Conservation (phyloP, 2,329 filamentous ascomycete genomes). For the Beauveria sp. region DNA sequence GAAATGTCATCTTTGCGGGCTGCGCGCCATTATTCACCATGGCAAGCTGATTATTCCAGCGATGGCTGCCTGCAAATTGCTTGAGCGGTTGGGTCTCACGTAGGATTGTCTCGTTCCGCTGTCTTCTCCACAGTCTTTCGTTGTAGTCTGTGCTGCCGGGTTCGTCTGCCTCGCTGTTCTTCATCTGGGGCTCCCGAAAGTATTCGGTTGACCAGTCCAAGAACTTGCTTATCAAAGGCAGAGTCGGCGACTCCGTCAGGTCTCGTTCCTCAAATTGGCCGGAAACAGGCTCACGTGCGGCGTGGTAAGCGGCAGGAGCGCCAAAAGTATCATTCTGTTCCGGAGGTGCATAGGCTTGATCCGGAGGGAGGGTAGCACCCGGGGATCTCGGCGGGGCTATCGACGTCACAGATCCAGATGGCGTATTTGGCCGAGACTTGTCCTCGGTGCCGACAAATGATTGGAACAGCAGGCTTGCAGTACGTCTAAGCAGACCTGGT, state of each 20-base stretch:
- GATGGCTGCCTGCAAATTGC: constrained; percentile 72
- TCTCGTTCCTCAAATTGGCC: constrained; percentile 63
- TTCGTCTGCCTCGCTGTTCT: constrained; percentile 88
- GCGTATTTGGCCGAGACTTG: constrained; percentile 27
- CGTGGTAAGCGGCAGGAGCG: constrained; percentile 63
- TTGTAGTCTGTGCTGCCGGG: constrained; percentile 96
- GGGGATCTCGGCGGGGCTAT: constrained; percentile 21
- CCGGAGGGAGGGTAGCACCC: constrained; percentile 31
- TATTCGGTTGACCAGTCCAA: constrained; percentile 96
- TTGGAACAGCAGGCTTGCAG: constrained; percentile 55
- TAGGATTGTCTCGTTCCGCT: constrained; percentile 88
- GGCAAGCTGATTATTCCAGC: constrained; percentile 77
- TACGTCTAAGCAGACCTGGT: constrained; percentile 53
- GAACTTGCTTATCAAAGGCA: constrained; percentile 78
- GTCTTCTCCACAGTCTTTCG: constrained; percentile 82
- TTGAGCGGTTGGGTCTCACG: constrained; percentile 91
- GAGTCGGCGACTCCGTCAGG: constrained; percentile 46
- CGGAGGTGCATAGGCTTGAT: constrained; percentile 48
- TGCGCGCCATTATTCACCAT: constrained; percentile 87
- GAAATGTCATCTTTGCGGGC: constrained; percentile 88
- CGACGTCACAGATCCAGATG: constrained; percentile 19
- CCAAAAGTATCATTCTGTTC: constrained; percentile 66
- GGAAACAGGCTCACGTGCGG: constrained; percentile 71
- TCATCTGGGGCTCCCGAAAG: constrained; percentile 98
- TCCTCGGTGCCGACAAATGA: constrained; percentile 48